Base-by-base conservation (phyloP, 129 eudicot genomes). In the Chrysanthemum lavandulifolium region DNA sequence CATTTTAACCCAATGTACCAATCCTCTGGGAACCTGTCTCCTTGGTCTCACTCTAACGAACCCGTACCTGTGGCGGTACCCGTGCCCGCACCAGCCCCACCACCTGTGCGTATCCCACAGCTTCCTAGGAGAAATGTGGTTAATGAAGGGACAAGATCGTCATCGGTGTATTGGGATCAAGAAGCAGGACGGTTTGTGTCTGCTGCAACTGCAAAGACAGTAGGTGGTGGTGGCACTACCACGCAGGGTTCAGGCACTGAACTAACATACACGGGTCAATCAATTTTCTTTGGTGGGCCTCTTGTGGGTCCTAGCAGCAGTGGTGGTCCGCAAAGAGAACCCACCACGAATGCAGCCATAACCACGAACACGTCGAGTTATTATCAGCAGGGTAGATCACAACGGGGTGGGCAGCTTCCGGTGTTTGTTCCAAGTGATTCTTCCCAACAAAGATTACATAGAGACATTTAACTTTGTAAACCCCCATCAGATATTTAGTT, bases 371-470 rank as follows among this genome's bases (percentile, higher is more conserved):
- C 84, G 8, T 75, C 87, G 18, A 87, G 89, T 73, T 85, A 86
- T 77, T 85, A 81, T 76, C 94, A 88, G 79, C 97, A 92, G 79
- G 89, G 96, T 21, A 82, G 96, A 75, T 62, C 91, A 4, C 96
- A 89, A 81, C 74, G 90, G 61, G 91, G 98, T 3, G 96, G 89
- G 55, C 98, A 92, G 88, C 92, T 92, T 67, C 98, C 98, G 9
- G 98, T 92, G 64, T 92, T 89, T 80, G 94, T 84, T 10, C 98
- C 98, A 36, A 87, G 96, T 69, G 98, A 92, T 72, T 77, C 78
- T 63, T 72, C 91, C 31, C 93, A 83, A 80, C 91, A 82, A 65
- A 83, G 86, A 67, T 84, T 82, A 52, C 78, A 79, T 65, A 68
- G 74, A 81, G 79, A 68, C 65, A 57, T 80, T 53, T 67, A 31